phyloP scores from a whole-genome alignment of 1,139 yeast species.

The Geotrichum europaeum region DNA sequence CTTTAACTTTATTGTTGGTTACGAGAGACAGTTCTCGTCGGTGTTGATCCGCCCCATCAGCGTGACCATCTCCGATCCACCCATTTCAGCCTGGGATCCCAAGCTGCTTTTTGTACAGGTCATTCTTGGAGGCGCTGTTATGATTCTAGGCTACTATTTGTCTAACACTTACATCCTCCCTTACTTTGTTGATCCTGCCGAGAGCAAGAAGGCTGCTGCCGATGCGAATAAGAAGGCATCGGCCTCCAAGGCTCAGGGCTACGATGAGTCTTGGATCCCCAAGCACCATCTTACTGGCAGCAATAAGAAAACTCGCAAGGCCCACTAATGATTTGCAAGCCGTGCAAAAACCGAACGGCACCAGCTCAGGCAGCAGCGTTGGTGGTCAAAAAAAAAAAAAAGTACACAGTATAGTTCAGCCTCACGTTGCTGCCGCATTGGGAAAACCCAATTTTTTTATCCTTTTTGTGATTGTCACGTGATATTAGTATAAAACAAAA shows the following conservation, averaged over 20 bases:
- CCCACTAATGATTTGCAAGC: not conserved
- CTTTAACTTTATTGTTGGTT: conserved; percentile 54
- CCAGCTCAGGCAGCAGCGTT: not conserved
- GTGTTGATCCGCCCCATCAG: conserved; percentile 24
- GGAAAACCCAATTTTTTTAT: not conserved
- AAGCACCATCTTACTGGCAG: conserved; percentile 39
- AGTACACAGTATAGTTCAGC: not conserved
- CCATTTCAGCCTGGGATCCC: conserved; percentile 67
- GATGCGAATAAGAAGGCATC: conserved; percentile 20
- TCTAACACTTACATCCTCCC: conserved; percentile 43
- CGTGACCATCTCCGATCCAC: conserved; percentile 53
- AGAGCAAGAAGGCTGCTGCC: conserved; percentile 24
- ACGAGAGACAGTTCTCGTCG: conserved; percentile 35
- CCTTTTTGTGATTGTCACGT: not conserved
- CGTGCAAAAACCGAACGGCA: not conserved
- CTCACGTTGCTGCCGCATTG: not conserved
- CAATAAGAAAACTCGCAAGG: conserved; percentile 6
- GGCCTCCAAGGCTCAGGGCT: conserved; percentile 31
- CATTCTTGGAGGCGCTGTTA: conserved; percentile 48
- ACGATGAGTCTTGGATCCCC: conserved; percentile 57
- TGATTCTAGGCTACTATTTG: conserved; percentile 45
- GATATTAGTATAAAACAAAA: not conserved
- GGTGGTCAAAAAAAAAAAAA: not conserved
- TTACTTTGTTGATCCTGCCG: conserved; percentile 31
- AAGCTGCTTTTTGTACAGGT: conserved; percentile 60